Evolutionary conservation across 805 yeast species (phyloP).

Genomic region (Saturnispora kantuleensis): DNA sequence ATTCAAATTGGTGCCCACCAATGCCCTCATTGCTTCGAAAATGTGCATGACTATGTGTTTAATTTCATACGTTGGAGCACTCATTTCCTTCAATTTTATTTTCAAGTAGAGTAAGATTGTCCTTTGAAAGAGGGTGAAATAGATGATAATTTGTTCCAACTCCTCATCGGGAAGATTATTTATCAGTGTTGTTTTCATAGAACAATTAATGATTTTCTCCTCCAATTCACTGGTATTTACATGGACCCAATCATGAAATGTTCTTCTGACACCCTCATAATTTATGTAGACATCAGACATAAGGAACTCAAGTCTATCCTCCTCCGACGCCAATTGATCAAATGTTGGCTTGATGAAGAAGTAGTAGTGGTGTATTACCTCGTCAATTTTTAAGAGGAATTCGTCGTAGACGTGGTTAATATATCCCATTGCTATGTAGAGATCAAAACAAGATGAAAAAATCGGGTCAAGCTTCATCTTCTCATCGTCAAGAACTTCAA

Average conservation of each 20-base stretch:
- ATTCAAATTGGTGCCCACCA: slow-evolving; percentile 10
- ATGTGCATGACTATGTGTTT: slow-evolving; percentile 15
- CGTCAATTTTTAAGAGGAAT: slow-evolving; percentile 7
- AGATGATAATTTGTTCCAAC: slow-evolving; percentile 10
- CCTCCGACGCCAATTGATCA: slow-evolving; percentile 5
- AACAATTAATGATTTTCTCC: slow-evolving; percentile 11
- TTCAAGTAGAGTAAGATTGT: slow-evolving; percentile 14
- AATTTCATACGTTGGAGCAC: slow-evolving; percentile 18
- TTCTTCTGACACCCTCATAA: slow-evolving; percentile 15
- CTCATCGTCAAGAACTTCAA: slow-evolving; percentile 7
- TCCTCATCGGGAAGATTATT: slow-evolving; percentile 2
- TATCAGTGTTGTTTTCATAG: slow-evolving; percentile 7
- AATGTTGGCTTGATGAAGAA: slow-evolving; percentile 3
- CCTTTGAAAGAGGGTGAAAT: slow-evolving; percentile 17
- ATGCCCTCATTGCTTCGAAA: slow-evolving; percentile 13
- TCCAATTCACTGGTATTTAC: slow-evolving; percentile 10
- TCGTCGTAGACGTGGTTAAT: slow-evolving; percentile 12
- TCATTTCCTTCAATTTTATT: slow-evolving; percentile 15
- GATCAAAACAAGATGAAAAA: slow-evolving; percentile 15
- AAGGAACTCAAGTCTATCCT: slow-evolving; percentile 9
- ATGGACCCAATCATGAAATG: slow-evolving; percentile 21
- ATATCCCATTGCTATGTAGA: slow-evolving; percentile 16
- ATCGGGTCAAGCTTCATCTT: slow-evolving; percentile 9
- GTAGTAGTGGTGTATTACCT: slow-evolving; percentile 5
- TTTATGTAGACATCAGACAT: slow-evolving; percentile 9